A percentile compares a stretch with the other conserved stretches of the same genome.
phyloP scores from a whole-genome alignment of 2,329 filamentous ascomycete genomes.

The Epichloe sibirici region DNA sequence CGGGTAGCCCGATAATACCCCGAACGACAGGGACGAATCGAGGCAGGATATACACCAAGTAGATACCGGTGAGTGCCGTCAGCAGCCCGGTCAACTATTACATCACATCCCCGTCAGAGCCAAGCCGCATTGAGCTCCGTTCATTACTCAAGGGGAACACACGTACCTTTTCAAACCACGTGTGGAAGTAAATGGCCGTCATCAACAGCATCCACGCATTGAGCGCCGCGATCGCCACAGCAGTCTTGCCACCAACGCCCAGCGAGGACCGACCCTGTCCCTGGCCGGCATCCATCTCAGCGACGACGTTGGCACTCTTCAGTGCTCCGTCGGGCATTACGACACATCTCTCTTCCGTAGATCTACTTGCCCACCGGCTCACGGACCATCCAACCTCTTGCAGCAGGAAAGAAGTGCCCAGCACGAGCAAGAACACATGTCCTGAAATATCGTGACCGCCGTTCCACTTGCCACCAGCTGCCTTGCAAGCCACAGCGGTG shows the following conservation, averaged over 20 bases:
- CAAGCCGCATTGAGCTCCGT: slow-evolving; percentile 11
- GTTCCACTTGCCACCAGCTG: slow-evolving; percentile 69
- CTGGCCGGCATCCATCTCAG: slow-evolving; percentile 14
- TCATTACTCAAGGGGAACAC: slow-evolving; percentile 13
- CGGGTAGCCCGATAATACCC: slow-evolving; percentile 35
- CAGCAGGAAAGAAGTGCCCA: slow-evolving; percentile 69
- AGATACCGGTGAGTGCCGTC: slow-evolving; percentile 34
- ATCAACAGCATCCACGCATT: slow-evolving; percentile 96
- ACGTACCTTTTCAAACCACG: slow-evolving; percentile 98
- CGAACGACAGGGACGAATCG: slow-evolving; percentile 35
- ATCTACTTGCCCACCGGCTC: slow-evolving; percentile 25
- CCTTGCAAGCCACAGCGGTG: slow-evolving; percentile 70
- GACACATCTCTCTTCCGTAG: slow-evolving; percentile 51
- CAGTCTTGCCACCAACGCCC: slow-evolving; percentile 41
- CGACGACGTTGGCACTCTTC: slow-evolving; percentile 43
- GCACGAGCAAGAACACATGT: slow-evolving; percentile 83
- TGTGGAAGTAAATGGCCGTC: slow-evolving; percentile 98
- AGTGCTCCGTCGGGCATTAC: slow-evolving; percentile 54
- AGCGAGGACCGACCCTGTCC: slow-evolving; percentile 19
- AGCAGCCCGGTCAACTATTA: slow-evolving; percentile 40
- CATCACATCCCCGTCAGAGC: neutral
- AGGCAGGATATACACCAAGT: slow-evolving; percentile 39
- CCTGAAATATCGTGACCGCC: slow-evolving; percentile 96
- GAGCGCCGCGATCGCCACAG: slow-evolving; percentile 52
- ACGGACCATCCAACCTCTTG: slow-evolving; percentile 62